Percentiles rank a stretch among this genome's conserved stretches.
phyloP scores from a whole-genome alignment of 208 protist species.

The Wallacemonas rigidus region DNA sequence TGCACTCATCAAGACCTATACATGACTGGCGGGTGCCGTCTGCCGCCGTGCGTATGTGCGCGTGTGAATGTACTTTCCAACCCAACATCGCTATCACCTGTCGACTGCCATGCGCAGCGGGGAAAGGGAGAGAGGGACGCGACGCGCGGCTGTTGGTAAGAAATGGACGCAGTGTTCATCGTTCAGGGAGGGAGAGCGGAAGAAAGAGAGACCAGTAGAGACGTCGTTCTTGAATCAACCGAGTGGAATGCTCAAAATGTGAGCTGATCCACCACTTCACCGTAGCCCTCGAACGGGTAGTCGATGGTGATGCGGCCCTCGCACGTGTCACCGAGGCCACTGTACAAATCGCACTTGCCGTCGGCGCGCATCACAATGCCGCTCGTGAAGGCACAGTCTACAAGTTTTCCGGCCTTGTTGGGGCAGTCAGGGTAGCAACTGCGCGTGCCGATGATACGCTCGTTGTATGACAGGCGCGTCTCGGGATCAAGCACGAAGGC shows the following conservation, averaged over 20 bases:
- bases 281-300: conserved; percentile 70
- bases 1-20: too few species aligned
- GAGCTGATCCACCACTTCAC: conserved; percentile 44
- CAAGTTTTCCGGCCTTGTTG: conserved; percentile 44
- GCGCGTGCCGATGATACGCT: conserved; percentile 58
- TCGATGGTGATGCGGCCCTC: conserved; percentile 73
- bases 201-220: not conserved
- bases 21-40: too few species aligned
- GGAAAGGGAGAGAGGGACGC: too few species aligned
- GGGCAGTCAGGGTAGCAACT: conserved; percentile 61
- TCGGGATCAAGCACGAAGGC: conserved; percentile 64
- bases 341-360: conserved; percentile 75
- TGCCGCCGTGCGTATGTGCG: too few species aligned
- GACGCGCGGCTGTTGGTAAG: too few species aligned
- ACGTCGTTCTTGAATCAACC: not conserved
- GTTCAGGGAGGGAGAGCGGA: not conserved
- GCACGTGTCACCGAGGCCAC: conserved; percentile 58
- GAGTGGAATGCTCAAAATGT: conserved; percentile 21
- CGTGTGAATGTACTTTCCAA: too few species aligned
- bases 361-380: conserved; percentile 69
- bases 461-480: conserved; percentile 34
- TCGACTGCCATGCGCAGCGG: too few species aligned
- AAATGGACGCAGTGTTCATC: too few species aligned
- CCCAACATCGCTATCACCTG: too few species aligned
- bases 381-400: conserved; percentile 61